Evolutionary conservation across 148 eudicot genomes (phyloP), one percentile per base, ranked within the genome.

Genomic region (Vaccinium corymbosum): DNA sequence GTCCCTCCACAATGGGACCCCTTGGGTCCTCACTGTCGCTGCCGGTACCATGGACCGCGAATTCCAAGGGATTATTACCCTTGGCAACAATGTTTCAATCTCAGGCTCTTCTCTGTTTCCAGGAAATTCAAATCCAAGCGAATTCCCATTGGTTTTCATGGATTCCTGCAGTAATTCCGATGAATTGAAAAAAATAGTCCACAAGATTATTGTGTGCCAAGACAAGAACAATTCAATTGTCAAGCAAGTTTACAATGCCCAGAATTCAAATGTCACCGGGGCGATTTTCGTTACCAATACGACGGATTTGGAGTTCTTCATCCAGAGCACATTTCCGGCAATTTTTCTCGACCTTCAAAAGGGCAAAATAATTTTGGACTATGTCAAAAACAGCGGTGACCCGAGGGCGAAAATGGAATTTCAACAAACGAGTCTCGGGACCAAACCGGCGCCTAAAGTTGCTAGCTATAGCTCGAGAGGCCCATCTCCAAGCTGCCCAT

Each of bases 1-100:
- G 19, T 78, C 89, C 2, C 80, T 92, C 48, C 93, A 88, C 46
- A 91, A 90, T 27, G 93, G 91, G 49, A 86, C 86, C 3, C 95
- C 95, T 0, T 93, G 94, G 95, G 91, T 75, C 0, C 27, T 92
- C 20, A 88, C 89, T 0, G 89, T 90, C 3, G 90, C 90, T 1
- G 91, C 95, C 6, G 88, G 95, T 74, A 90, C 94, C 42, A 73
- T 92, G 7, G 96, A 93, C 50, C 89, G 93, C 2, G 75, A 89
- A 71, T 92, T 89, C 48, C 76, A 86, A 1, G 94, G 92, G 20
- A 86, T 73, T 3, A 51, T 90, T 15, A 74, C 83, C 17, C 87
- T 93, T 3, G 96, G 93, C 6, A 91, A 90, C 70, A 91, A 92
- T 7, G 76, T 50, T n/a, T 20, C 48, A 17, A 4, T 85, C 19